A percentile compares a stretch with the other conserved stretches of the same genome.
Evolutionary conservation across 768 basidiomycete species (phyloP).

Genomic region (Lactarius deliciosus): DNA sequence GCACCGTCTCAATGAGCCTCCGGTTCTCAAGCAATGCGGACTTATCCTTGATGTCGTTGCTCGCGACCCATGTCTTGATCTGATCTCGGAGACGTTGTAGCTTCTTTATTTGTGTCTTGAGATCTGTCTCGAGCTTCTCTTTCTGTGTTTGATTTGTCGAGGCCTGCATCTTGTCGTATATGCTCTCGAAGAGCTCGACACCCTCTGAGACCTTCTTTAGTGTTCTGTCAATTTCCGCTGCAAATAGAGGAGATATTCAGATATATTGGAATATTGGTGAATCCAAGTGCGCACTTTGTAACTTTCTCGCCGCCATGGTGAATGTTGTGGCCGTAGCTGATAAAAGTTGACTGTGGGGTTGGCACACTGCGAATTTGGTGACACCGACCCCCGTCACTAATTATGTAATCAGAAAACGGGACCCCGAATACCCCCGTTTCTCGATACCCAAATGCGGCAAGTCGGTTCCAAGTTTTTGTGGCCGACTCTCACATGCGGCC

Average conservation of each 20-base stretch:
- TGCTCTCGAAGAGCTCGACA: conserved; percentile 91
- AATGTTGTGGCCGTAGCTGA: conserved; percentile 20
- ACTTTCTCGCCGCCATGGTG: conserved; percentile 86
- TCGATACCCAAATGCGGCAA: not conserved
- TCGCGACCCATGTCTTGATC: conserved; percentile 95
- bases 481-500: not conserved
- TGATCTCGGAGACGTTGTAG: conserved; percentile 81
- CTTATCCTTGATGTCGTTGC: conserved; percentile 99
- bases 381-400: conserved; percentile 9
- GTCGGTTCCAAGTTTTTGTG: not conserved
- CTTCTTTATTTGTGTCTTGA: conserved; percentile 99
- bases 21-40: conserved; percentile 87
- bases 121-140: conserved; percentile 93
- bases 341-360: conserved; percentile 14
- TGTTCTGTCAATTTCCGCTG: conserved; percentile 98
- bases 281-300: conserved; percentile 61
- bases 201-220: conserved; percentile 96
- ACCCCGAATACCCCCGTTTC: not conserved
- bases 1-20: conserved; percentile 93
- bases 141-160: conserved; percentile 97
- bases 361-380: not conserved
- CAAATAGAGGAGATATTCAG: not conserved
- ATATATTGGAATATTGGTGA: not conserved
- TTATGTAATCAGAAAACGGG: not conserved
- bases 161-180: conserved; percentile 97